These are phyloP conservation scores for Aspergillus asperescens DNA, from an alignment of 495 filamentous ascomycete genomes.

Conservation along the genomic window DNA sequence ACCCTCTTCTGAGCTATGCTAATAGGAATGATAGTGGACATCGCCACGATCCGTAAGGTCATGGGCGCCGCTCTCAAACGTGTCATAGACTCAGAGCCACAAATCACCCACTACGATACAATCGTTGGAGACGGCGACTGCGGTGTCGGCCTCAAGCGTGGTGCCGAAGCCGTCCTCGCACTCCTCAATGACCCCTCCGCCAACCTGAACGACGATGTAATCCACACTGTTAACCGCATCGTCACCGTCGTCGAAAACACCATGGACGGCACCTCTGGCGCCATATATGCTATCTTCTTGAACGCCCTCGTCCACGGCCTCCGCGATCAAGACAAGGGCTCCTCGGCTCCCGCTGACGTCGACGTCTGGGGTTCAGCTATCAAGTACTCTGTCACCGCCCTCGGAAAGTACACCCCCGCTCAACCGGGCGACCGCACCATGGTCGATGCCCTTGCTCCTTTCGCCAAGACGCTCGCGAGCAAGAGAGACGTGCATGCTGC, in stretches of 20 bases:
- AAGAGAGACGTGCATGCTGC: conserved; percentile 62
- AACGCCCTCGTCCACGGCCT: conserved; percentile 80
- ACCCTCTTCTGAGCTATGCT: conserved; percentile 4
- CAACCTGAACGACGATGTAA: conserved; percentile 59
- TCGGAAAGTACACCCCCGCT: conserved; percentile 85
- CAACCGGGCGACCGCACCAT: conserved; percentile 84
- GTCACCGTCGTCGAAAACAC: conserved; percentile 76
- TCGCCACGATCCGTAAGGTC: conserved; percentile 48
- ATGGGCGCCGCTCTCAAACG: conserved; percentile 63
- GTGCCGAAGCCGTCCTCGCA: conserved; percentile 77
- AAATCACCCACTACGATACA: conserved; percentile 85
- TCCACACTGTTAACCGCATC: conserved; percentile 67
- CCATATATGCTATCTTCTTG: conserved; percentile 92
- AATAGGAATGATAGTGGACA: conserved; percentile 52
- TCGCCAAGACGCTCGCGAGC: conserved; percentile 62
- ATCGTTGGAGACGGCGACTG: conserved; percentile 96
- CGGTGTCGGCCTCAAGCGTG: conserved; percentile 81
- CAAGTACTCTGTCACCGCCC: conserved; percentile 58
- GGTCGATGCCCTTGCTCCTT: conserved; percentile 85
- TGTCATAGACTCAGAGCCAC: conserved; percentile 71
- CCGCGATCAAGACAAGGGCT: conserved; percentile 49
- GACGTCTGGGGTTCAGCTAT: conserved; percentile 73
- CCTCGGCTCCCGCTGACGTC: conserved; percentile 44
- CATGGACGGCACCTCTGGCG: conserved; percentile 97
- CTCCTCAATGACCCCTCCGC: conserved; percentile 50